Base-by-base conservation (phyloP, 2,329 filamentous ascomycete species). In the Fusarium cyanostomum region DNA sequence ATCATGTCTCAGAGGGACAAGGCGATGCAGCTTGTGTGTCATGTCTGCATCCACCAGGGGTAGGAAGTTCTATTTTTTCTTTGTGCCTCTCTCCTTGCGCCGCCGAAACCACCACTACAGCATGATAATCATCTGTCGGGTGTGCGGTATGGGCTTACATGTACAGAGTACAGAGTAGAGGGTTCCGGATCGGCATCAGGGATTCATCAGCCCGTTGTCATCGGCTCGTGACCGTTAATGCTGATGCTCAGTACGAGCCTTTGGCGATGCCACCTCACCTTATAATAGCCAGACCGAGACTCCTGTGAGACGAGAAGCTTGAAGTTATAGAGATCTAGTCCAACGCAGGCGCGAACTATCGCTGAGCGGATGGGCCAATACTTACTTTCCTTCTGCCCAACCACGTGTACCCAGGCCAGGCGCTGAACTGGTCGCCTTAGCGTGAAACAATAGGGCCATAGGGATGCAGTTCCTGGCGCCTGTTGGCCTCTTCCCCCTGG, bases 361-460 rank as follows among this genome's bases (percentile, higher is more conserved):
- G 26, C 12, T 38, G 12, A 18, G 27, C 16, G 10, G 21, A 37
- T 30, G 50, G 18, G 6, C 21, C 21, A 38, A 37, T 7, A 45
- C 11, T 28, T n/a, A 5, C 27, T 18, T 38, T 21, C 12, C 41
- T 46, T 38, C 21, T 33, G 24, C 39, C 37, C 28, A n/a, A n/a
- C n/a, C n/a, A n/a, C n/a, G n/a, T n/a, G n/a, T n/a, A n/a, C n/a
- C n/a, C n/a, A n/a, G n/a, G n/a, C n/a, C n/a, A n/a, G n/a, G n/a
- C 33, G 52, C 42, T 56, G 49, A 38, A 27, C 41, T 50, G 53
- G 31, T 39, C 42, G 27, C 56, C 46, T 59, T 62, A 62, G 61
- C 59, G 67, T 60, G 65, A 69, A 69, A 70, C 58, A 55, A 39
- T 54, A 50, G 56, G 52, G 52, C 26, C 27, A 44, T 52, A 34